phyloP scores from a whole-genome alignment of 768 basidiomycete species.

The Amanita thiersii region DNA sequence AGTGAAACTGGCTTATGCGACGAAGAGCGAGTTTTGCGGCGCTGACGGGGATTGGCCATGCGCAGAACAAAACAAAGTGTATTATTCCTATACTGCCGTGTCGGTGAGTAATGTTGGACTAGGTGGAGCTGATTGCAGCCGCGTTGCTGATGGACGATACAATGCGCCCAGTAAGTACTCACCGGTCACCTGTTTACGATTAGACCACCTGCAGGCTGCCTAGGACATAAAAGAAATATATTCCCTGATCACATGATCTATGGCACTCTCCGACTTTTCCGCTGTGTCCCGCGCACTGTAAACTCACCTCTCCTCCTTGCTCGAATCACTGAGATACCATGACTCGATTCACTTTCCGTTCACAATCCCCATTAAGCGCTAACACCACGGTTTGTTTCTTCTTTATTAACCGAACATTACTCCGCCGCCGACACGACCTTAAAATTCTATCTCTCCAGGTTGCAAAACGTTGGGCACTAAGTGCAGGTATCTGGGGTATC shows the following conservation, averaged over 20 bases:
- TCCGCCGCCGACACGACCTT: too few relatives aligned
- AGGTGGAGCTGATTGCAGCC: too few relatives aligned
- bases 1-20: slow-evolving; percentile 68
- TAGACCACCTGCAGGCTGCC: neutral
- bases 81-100: too few relatives aligned
- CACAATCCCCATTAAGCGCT: slow-evolving; percentile 28
- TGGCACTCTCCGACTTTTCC: slow-evolving; percentile 24
- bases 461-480: slow-evolving; percentile 50
- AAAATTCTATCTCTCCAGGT: slow-evolving; percentile 27
- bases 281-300: too few relatives aligned
- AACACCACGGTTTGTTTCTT: slow-evolving; percentile 27
- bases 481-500: slow-evolving; percentile 62
- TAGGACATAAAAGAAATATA: neutral
- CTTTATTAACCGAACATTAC: neutral
- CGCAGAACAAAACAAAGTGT: too few relatives aligned
- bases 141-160: too few relatives aligned
- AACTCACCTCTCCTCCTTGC: too few relatives aligned
- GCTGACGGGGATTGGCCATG: slow-evolving; percentile 97
- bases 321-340: too few relatives aligned
- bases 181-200: too few relatives aligned
- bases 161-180: too few relatives aligned
- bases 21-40: slow-evolving; percentile 76
- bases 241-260: slow-evolving; percentile 11
- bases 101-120: too few relatives aligned
- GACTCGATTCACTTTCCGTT: slow-evolving; percentile 33